phyloP scores from a whole-genome alignment of 139 green algal genomes.

The Coelastrella sp. region DNA sequence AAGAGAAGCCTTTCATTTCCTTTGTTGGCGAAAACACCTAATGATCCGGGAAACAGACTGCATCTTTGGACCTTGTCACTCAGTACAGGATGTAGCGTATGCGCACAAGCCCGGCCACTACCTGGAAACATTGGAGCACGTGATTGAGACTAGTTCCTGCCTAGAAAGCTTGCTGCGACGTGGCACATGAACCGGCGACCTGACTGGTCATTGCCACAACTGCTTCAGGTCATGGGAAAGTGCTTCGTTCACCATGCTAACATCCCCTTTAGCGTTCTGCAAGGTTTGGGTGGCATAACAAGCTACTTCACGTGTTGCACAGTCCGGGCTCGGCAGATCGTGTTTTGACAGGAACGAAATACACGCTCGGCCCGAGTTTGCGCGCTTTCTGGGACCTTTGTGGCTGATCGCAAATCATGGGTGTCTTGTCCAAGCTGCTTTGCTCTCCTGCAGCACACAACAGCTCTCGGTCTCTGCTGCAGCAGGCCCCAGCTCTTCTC shows the following conservation, averaged over 20 bases:
- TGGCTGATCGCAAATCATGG: neutral
- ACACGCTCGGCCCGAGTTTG: neutral
- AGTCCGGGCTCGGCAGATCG: neutral
- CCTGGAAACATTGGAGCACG: too few relatives aligned
- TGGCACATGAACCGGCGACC: neutral
- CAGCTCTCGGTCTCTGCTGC: slow-evolving; percentile 4
- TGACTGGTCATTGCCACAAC: neutral
- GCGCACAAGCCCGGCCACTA: too few relatives aligned
- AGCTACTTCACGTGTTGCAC: neutral
- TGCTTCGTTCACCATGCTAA: neutral
- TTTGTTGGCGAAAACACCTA: slow-evolving; percentile 29
- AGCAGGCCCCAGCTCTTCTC: neutral
- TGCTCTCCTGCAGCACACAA: neutral
- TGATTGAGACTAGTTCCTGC: too few relatives aligned
- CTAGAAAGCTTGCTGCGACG: too few relatives aligned
- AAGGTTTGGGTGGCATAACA: neutral
- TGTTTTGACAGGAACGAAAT: neutral
- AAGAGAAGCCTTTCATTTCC: slow-evolving; percentile 10
- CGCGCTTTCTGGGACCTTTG: too few relatives aligned
- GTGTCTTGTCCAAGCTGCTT: slow-evolving; percentile 43
- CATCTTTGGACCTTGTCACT: neutral
- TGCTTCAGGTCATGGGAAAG: neutral
- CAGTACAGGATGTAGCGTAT: neutral
- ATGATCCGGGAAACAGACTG: slow-evolving; percentile 2
- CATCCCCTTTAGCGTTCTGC: neutral